These are phyloP conservation scores for Stachybotrys elegans DNA, from an alignment of 2,329 filamentous ascomycete species.

Conservation along the genomic window DNA sequence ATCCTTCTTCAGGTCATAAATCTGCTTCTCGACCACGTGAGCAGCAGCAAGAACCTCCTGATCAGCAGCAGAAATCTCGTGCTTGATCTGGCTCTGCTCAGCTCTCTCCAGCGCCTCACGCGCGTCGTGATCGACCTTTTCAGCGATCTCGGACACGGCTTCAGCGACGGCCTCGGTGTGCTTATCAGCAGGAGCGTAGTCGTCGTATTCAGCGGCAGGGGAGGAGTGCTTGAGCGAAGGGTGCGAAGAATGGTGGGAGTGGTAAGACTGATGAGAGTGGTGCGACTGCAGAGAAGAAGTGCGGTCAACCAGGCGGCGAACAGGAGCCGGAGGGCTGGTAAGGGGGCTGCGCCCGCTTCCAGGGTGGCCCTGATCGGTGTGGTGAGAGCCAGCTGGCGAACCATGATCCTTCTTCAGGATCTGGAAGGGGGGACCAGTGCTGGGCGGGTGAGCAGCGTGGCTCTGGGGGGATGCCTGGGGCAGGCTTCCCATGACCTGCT, in stretches of 20 bases:
- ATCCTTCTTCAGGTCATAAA: constrained; percentile 49
- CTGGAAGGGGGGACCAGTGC: constrained; percentile 34
- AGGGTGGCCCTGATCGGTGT: constrained; percentile 32
- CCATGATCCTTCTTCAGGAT: constrained; percentile 45
- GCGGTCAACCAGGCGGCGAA: constrained; percentile 31
- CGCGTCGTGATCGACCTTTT: constrained; percentile 46
- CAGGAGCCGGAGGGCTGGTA: constrained; percentile 37
- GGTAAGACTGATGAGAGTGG: constrained; percentile 16
- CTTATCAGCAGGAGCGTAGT: constrained; percentile 38
- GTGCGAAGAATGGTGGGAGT: constrained; percentile 18
- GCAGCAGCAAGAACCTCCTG: constrained; percentile 40
- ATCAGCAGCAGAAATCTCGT: constrained; percentile 32
- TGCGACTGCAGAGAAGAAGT: constrained; percentile 24
- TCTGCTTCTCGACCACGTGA: constrained; percentile 46
- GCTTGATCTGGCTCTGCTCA: constrained; percentile 45
- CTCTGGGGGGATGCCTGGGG: constrained; percentile 35
- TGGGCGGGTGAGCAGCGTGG: constrained; percentile 23
- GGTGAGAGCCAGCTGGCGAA: constrained; percentile 32
- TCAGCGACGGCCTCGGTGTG: constrained; percentile 68
- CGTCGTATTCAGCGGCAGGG: constrained; percentile 23
- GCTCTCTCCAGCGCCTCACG: constrained; percentile 60
- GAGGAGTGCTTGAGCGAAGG: constrained; percentile 23
- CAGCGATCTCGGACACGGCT: constrained; percentile 61
- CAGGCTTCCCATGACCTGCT: constrained; percentile 31
- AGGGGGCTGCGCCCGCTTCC: constrained; percentile 38